These are phyloP conservation scores for Tubosaeta sp. DNA, from an alignment of 768 basidiomycete genomes.

Conservation along the genomic window DNA sequence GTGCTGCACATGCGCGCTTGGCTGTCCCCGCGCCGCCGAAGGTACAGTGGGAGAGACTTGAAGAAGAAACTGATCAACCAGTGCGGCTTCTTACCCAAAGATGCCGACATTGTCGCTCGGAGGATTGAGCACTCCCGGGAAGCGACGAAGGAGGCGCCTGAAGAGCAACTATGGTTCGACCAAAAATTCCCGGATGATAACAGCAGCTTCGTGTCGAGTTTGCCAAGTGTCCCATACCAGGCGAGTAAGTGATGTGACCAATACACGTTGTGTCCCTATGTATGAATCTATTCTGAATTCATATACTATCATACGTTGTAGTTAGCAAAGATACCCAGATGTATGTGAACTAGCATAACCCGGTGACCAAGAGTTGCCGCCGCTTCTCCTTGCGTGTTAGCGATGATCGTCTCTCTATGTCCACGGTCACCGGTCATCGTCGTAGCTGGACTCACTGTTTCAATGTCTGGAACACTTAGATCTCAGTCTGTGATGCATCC, in stretches of 20 bases:
- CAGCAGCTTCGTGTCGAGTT: conserved; percentile 5
- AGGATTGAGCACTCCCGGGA: conserved; percentile 16
- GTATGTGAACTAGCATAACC: no score
- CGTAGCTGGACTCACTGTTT: no score
- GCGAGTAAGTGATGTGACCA: not conserved
- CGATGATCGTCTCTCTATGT: no score
- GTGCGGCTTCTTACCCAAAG: conserved; percentile 20
- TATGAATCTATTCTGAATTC: not conserved
- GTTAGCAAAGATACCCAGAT: not conserved
- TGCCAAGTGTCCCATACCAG: conserved; percentile 10
- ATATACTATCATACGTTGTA: not conserved
- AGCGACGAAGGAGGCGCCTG: conserved; percentile 3
- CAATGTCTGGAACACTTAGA: no score
- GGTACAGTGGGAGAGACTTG: conserved; percentile 7
- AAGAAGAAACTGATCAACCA: conserved; percentile 20
- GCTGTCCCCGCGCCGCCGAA: conserved; percentile 16
- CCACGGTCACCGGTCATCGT: no score
- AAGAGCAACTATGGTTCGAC: conserved; percentile 17
- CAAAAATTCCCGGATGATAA: conserved; percentile 12
- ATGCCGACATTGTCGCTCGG: conserved; percentile 15
- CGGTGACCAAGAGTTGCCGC: no score
- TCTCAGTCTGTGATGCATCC: no score
- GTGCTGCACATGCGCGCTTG: conserved; percentile 23
- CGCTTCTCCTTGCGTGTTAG: no score
- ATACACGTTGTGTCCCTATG: conserved; percentile 1